These are phyloP conservation scores for Phytopythium kandeliae DNA, from an alignment of 352 stramenopile species.

Conservation along the genomic window DNA sequence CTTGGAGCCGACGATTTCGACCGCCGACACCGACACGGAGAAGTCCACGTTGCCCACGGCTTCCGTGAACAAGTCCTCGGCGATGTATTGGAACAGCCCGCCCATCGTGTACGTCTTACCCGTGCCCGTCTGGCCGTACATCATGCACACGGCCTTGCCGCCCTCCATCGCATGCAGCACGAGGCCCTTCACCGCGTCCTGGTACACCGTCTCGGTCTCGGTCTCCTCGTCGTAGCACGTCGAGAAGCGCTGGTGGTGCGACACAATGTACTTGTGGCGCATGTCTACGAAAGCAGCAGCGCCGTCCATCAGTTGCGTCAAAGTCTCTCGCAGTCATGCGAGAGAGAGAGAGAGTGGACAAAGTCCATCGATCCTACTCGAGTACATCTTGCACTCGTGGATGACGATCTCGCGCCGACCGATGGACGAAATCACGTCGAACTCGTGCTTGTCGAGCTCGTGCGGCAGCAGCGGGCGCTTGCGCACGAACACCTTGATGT, in stretches of 20 bases:
- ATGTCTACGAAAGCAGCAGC: slow-evolving; percentile 46
- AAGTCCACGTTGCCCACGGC: slow-evolving; percentile 44
- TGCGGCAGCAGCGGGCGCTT: slow-evolving; percentile 86
- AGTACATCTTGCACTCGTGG: slow-evolving; percentile 89
- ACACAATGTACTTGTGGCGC: slow-evolving; percentile 84
- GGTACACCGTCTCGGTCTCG: slow-evolving; percentile 75
- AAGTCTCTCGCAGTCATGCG: not conserved
- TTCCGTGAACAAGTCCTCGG: slow-evolving; percentile 61
- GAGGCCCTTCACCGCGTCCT: slow-evolving; percentile 52
- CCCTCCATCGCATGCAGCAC: slow-evolving; percentile 61
- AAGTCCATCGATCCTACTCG: slow-evolving; percentile 18
- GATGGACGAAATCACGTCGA: slow-evolving; percentile 78
- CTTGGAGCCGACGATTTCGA: slow-evolving; percentile 65
- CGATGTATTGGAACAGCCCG: slow-evolving; percentile 70
- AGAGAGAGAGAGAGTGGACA: not conserved
- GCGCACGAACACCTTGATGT: slow-evolving; percentile 82
- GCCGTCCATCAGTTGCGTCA: no score
- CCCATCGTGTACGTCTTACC: slow-evolving; percentile 86
- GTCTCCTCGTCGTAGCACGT: slow-evolving; percentile 70
- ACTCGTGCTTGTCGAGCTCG: slow-evolving; percentile 82
- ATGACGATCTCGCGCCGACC: slow-evolving; percentile 62
- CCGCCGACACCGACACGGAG: slow-evolving; percentile 33
- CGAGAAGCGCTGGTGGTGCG: slow-evolving; percentile 66
- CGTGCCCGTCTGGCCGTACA: slow-evolving; percentile 68
- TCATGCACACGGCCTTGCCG: slow-evolving; percentile 75